Base-by-base conservation (phyloP, 768 basidiomycete species). In the Boletus vermiculosoides region DNA sequence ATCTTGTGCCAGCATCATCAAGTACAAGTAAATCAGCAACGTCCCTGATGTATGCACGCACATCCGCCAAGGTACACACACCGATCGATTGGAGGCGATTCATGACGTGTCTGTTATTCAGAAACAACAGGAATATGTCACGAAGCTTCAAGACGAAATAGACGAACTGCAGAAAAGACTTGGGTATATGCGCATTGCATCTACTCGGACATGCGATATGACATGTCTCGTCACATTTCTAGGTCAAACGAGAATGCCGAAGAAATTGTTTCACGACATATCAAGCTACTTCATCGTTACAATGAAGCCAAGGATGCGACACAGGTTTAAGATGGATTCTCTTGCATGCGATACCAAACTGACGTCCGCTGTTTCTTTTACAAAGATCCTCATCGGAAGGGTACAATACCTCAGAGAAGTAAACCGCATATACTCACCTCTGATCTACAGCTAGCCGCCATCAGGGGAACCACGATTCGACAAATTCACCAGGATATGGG, bases 241-340 rank as follows among this genome's bases (percentile, higher is more conserved):
- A 80, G 80, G 34, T 70, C 68, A 52, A 54, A 69, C 44, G 77
- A 78, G 56, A 80, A 85, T 50, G 80, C 86, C 0, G 81, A 85
- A 42, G 73, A 72, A 48, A 81, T 88, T 9, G 82, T 87, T 23
- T 83, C 84, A 58, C 73, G 76, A 15, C 88, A 91, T 63, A 91
- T 91, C 69, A 81, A 80, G 61, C 75, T 89, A 4, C 74, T 91
- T 36, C 90, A 92, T 68, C 76, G 74, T 37, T 92, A 91, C 59
- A 92, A 92, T 58, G 90, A 92, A 68, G 82, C 88, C 10, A 92
- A 92, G 66, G 90, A 92, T 67, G 90, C 89, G 5, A 79, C 88
- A 0, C 90, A 92, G 84, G 90, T 84, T 36, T 22, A 49, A 48
- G 33, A 34, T 54, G 16, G 52, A 47, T 46, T 44, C 5, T 44